Base-by-base conservation (phyloP, 345 rosid genomes). In the Aegle marmelos region DNA sequence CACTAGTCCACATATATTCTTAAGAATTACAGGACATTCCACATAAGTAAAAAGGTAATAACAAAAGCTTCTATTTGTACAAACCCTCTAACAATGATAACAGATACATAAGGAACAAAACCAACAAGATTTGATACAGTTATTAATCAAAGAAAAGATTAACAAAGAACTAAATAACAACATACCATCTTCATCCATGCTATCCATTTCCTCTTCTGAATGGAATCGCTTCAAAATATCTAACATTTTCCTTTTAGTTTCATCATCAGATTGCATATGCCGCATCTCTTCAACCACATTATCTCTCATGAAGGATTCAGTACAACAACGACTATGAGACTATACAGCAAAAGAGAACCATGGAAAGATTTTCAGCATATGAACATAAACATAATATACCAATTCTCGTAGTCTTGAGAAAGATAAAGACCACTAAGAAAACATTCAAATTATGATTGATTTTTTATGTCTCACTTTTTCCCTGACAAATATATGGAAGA, bases 221-320 rank as follows among this genome's bases (percentile, higher is more conserved):
- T 93, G 94, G 78, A 90, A 86, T 31, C 94, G 87, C 83, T 88
- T 92, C 85, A 95, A 82, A 69, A 95, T 91, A 48, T 90, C 94
- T 16, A 95, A 39, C 97, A 91, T 95, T 82, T 89, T 95, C 79
- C 36, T 80, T 79, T 86, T 94, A 3, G 93, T 87, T 72, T 82
- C 84, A 79, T 91, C 95, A 73, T 88, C 79, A 30, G 97, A 78
- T n/a, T 87, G 91, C 82, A 89, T 78, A 27, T 87, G 92, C 24
- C 76, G 86, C 79, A 95, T 62, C 89, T 92, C 98, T 63, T 87
- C 87, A 7, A 89, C 88, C 1, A 95, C 98, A 84, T 95, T 95
- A 73, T 94, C 99, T 82, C 85, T 86, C 97, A 92, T 93, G 79
- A 96, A 96, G 7, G 98, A 92, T 72, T 96, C 99, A 8, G 98